Evolutionary conservation across 2,329 filamentous ascomycete genomes (phyloP).

Genomic region (Fusarium brevicatenulatum): DNA sequence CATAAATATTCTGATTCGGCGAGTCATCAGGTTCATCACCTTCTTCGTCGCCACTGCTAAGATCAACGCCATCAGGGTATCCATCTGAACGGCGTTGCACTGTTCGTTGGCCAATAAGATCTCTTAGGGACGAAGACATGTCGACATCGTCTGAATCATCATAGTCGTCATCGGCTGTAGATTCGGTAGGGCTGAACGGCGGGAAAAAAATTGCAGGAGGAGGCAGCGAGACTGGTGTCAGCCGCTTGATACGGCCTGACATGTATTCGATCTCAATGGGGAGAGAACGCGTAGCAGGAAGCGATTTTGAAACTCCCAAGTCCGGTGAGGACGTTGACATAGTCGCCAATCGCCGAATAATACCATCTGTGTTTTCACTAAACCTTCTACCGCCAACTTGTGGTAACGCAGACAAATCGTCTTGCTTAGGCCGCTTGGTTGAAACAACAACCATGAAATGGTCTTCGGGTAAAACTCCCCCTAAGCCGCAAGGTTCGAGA

Average conservation of each 20-base stretch:
- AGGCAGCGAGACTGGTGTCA: slow-evolving; percentile 61
- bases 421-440: slow-evolving; percentile 56
- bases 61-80: slow-evolving; percentile 53
- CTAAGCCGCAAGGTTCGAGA: slow-evolving; percentile 68
- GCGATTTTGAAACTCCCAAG: background rate
- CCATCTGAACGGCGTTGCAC: slow-evolving; percentile 54
- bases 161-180: slow-evolving; percentile 47
- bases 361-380: slow-evolving; percentile 51
- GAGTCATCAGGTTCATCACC: slow-evolving; percentile 53
- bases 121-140: slow-evolving; percentile 45
- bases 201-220: slow-evolving; percentile 64
- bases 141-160: slow-evolving; percentile 44
- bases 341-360: slow-evolving; percentile 55
- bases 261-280: slow-evolving; percentile 59
- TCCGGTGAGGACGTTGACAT: slow-evolving; percentile 55
- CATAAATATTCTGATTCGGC: slow-evolving; percentile 47
- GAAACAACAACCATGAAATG: slow-evolving; percentile 68
- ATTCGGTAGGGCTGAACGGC: slow-evolving; percentile 56
- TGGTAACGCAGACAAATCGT: slow-evolving; percentile 3
- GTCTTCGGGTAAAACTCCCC: slow-evolving; percentile 70
- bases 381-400: slow-evolving; percentile 19
- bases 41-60: slow-evolving; percentile 56
- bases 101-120: slow-evolving; percentile 48
- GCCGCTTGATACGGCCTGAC: slow-evolving; percentile 53
- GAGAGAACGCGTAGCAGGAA: background rate